These are phyloP conservation scores for Pseudofabraea citricarpa DNA, from an alignment of 2,329 filamentous ascomycete genomes.

Conservation along the genomic window DNA sequence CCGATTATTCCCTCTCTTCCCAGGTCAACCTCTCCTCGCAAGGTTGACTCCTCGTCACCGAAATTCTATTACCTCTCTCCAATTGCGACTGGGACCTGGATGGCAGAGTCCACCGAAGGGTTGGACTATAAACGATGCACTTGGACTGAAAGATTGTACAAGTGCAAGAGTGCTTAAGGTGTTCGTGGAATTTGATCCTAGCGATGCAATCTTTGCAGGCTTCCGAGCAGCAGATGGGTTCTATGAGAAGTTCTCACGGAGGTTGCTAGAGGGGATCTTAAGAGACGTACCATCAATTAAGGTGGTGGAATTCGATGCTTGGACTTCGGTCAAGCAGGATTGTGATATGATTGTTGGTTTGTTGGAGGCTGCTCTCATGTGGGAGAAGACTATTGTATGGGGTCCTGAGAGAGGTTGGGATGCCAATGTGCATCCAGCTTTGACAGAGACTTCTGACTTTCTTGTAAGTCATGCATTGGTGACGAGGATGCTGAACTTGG, in stretches of 20 bases:
- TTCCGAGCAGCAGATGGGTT: slow-evolving; percentile 57
- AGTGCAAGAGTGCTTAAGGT: slow-evolving; percentile 57
- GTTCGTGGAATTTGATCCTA: slow-evolving; percentile 70
- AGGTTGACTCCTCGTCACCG: slow-evolving; percentile 59
- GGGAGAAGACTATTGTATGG: slow-evolving; percentile 56
- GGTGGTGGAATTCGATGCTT: slow-evolving; percentile 66
- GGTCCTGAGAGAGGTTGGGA: slow-evolving; percentile 65
- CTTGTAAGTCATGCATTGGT: too few relatives aligned
- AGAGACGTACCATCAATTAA: slow-evolving; percentile 49
- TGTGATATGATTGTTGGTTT: slow-evolving; percentile 61
- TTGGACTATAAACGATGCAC: slow-evolving; percentile 61
- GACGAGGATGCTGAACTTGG: not conserved
- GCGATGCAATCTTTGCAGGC: slow-evolving; percentile 60
- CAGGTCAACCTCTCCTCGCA: slow-evolving; percentile 62
- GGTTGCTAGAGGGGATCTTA: slow-evolving; percentile 53
- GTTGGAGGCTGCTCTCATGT: slow-evolving; percentile 43
- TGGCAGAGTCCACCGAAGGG: slow-evolving; percentile 66
- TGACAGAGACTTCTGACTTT: too few relatives aligned
- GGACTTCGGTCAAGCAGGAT: slow-evolving; percentile 57
- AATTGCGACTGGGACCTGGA: slow-evolving; percentile 68
- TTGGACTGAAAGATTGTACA: slow-evolving; percentile 59
- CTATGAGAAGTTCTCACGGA: slow-evolving; percentile 62
- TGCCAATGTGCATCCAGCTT: too few relatives aligned
- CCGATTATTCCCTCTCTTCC: slow-evolving; percentile 62
- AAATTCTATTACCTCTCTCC: slow-evolving; percentile 54